Conservation (phyloP, 208 protist genomes). For the Naegleria lovaniensis region DNA sequence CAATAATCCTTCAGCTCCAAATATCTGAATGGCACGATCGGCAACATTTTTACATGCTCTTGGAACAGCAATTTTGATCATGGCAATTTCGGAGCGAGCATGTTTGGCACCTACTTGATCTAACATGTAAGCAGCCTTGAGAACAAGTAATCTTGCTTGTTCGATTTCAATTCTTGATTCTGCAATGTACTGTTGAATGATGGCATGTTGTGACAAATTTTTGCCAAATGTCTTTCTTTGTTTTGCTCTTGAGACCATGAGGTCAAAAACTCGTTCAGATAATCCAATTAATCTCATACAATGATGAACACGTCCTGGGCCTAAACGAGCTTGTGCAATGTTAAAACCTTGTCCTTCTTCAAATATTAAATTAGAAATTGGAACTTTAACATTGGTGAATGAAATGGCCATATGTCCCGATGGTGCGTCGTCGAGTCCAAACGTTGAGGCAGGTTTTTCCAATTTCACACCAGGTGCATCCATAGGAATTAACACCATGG, state of each 20-base stretch:
- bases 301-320: constrained; percentile 62
- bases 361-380: constrained; percentile 52
- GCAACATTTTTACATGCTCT: not conserved
- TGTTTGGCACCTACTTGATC: not conserved
- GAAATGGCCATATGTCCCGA: constrained; percentile 51
- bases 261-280: constrained; percentile 53
- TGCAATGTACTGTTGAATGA: constrained; percentile 52
- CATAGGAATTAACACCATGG: constrained; percentile 71
- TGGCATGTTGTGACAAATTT: constrained; percentile 43
- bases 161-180: constrained; percentile 61
- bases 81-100: not conserved
- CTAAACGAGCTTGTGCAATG: constrained; percentile 54
- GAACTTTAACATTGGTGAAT: constrained; percentile 61
- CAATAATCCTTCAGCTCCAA: not conserved
- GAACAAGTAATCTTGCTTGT: constrained; percentile 48
- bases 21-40: constrained; percentile 19
- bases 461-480: constrained; percentile 55
- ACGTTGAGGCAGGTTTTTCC: constrained; percentile 50
- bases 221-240: constrained; percentile 48
- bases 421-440: constrained; percentile 58
- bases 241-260: constrained; percentile 45
- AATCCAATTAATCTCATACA: constrained; percentile 72
- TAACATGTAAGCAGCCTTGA: constrained; percentile 6
- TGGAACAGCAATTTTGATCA: constrained; percentile 14
- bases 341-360: constrained; percentile 67